Evolutionary conservation across 345 rosid species (phyloP).

Genomic region (Arabidopsis thaliana): TAIR10.1 NC_003075.7:14997001-14997500

Average conservation of each 20-base stretch:
- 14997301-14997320: constrained; percentile 65
- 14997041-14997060: constrained; percentile 84
- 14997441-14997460: constrained; percentile 53
- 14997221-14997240: constrained; percentile 76
- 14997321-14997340: constrained; percentile 63
- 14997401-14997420: constrained; percentile 87
- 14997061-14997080: constrained; percentile 82
- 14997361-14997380: constrained; percentile 90
- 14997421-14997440: constrained; percentile 81
- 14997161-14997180: constrained; percentile 73
- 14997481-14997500: constrained; percentile 72
- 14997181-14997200: constrained; percentile 87
- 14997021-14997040: constrained; percentile 65
- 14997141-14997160: constrained; percentile 68
- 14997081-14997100: constrained; percentile 62
- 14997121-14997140: constrained; percentile 85
- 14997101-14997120: constrained; percentile 69
- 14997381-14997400: constrained; percentile 91
- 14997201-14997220: constrained; percentile 78
- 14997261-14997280: constrained; percentile 90
- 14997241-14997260: constrained; percentile 83
- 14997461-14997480: constrained; percentile 59
- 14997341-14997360: constrained; percentile 60
- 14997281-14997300: constrained; percentile 80
- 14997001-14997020: constrained; percentile 92